Base-by-base conservation (phyloP, 306 rosid species). In the Mimosa pudica region DNA sequence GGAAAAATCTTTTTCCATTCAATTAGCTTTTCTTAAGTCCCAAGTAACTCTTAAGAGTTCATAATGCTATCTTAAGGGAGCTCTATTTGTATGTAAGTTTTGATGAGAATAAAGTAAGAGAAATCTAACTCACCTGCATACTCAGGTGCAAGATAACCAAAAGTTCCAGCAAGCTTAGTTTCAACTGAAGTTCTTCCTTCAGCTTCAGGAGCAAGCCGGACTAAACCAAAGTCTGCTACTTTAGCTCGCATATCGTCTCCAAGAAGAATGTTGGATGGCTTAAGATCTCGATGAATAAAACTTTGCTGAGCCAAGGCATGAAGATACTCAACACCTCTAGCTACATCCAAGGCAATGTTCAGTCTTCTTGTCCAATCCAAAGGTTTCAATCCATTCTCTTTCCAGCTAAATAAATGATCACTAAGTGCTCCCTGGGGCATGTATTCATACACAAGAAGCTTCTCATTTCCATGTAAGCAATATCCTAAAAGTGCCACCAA, bases 131-230 rank as follows among this genome's bases (percentile, higher is more conserved):
- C 89, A 94, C 98, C 97, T 55, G 97, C 98, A 80, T 94, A 94
- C 79, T 94, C 97, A 49, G 98, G 98, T 71, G 98, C 98, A 41
- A 94, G 90, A 87, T 94, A 94, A 20, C 98, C 97, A n/a, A 94
- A 94, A 17, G 98, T 94, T 84, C 98, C 98, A 0, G 97, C 98
- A 88, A 94, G 84, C 71, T 92, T 81, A 12, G 98, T 94, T 86
- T 92, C 97, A 7, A 94, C 87, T 7, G 97, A 94, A 75, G 87
- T 83, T 81, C 91, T 92, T 33, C 98, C 98, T 5, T 94, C 97
- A 0, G 97, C 98, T 5, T 94, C 97, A 0, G 97, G 97, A 10
- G 94, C 94, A 36, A 88, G 81, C 77, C 86, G 85, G 74, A 94
- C 98, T 85, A 94, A 82, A 67, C 98, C 98, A 70, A 94, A 92